Conservation (phyloP, 1,139 yeast species). For the Ogataea hybrid region DNA sequence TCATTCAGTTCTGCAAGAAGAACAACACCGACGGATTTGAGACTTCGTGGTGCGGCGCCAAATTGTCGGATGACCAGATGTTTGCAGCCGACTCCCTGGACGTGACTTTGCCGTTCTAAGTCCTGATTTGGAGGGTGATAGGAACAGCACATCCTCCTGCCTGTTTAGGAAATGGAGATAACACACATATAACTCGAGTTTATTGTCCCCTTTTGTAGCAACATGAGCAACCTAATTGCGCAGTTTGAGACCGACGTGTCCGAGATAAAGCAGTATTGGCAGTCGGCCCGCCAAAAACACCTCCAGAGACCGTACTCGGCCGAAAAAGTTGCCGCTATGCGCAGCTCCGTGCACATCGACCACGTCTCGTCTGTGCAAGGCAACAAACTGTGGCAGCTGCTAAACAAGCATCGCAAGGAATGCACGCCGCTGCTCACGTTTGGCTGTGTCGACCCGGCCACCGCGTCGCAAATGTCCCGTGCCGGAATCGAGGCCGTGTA, state of each 20-base stretch:
- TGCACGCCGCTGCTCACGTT: conserved; percentile 53
- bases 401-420: conserved; percentile 41
- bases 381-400: conserved; percentile 44
- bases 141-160: conserved; percentile 1
- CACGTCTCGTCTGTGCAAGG: conserved; percentile 59
- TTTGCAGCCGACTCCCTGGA: conserved; percentile 17
- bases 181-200: neutral
- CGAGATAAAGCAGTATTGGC: conserved; percentile 53
- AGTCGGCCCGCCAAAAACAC: conserved; percentile 45
- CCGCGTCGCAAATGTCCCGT: conserved; percentile 53
- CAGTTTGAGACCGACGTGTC: conserved; percentile 17
- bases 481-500: conserved; percentile 52
- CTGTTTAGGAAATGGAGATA: conserved; percentile 4
- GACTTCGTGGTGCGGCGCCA: conserved; percentile 21
- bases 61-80: conserved; percentile 20
- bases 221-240: conserved; percentile 5
- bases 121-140: neutral
- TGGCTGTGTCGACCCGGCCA: conserved; percentile 64
- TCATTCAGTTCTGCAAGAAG: conserved; percentile 15
- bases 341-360: conserved; percentile 46
- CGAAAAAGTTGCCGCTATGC: conserved; percentile 48
- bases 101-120: conserved; percentile 13
- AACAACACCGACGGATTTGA: conserved; percentile 18
- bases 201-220: neutral
- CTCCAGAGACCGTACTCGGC: conserved; percentile 54